A percentile compares a stretch with the other conserved stretches of the same genome.
These are phyloP conservation scores for Xylariales sp. DNA, from an alignment of 2,329 filamentous ascomycete genomes.

Conservation along the genomic window DNA sequence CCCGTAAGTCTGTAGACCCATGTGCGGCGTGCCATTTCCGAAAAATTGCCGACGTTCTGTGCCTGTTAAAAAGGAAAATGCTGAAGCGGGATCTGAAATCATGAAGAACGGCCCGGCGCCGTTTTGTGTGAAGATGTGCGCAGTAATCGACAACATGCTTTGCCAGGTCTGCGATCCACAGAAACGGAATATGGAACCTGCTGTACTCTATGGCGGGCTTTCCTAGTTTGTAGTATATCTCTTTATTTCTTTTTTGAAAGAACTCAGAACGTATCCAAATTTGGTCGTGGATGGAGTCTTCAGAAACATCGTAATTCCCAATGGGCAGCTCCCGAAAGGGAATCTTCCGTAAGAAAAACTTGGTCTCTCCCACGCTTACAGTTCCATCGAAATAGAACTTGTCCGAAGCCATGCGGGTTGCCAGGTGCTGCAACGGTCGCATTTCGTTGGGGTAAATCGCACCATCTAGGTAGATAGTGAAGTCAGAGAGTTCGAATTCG, in stretches of 20 bases:
- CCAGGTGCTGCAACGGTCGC: slow-evolving; percentile 48
- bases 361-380: slow-evolving; percentile 38
- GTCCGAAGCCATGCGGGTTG: slow-evolving; percentile 30
- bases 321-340: slow-evolving; percentile 57
- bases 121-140: slow-evolving; percentile 24
- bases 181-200: slow-evolving; percentile 57
- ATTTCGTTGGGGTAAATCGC: slow-evolving; percentile 42
- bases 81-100: slow-evolving; percentile 56
- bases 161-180: slow-evolving; percentile 66
- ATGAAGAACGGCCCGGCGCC: slow-evolving; percentile 39
- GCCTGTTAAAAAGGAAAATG: slow-evolving; percentile 46
- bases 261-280: slow-evolving; percentile 63
- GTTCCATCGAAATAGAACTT: slow-evolving; percentile 56
- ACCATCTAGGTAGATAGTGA: slow-evolving; percentile 49
- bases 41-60: slow-evolving; percentile 39
- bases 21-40: slow-evolving; percentile 49
- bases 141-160: slow-evolving; percentile 72
- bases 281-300: slow-evolving; percentile 42
- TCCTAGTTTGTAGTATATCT: slow-evolving; percentile 61
- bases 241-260: slow-evolving; percentile 32
- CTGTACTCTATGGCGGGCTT: slow-evolving; percentile 55
- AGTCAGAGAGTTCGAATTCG: slow-evolving; percentile 52
- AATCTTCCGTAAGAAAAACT: slow-evolving; percentile 50
- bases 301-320: slow-evolving; percentile 56
- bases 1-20: slow-evolving; percentile 55